These are phyloP conservation scores for Conticribra guillardii DNA, from an alignment of 108 stramenopile species.

Conservation along the genomic window DNA sequence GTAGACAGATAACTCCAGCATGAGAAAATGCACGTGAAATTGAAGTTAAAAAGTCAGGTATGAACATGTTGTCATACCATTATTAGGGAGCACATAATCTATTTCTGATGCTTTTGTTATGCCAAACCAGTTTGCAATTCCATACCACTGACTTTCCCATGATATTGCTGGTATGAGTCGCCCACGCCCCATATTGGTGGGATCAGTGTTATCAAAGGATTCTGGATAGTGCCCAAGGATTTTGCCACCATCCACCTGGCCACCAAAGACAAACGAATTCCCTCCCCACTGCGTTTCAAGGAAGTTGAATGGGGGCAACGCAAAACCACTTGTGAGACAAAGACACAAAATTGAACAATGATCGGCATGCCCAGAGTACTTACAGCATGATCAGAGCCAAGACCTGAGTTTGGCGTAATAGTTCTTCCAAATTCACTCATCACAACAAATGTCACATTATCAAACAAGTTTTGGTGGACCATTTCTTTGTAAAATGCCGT, in stretches of 20 bases:
- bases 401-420: constrained; percentile 26
- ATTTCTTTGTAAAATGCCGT: constrained; percentile 52
- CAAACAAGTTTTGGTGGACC: constrained; percentile 39
- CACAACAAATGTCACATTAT: constrained; percentile 46
- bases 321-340: neutral
- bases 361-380: constrained; percentile 3
- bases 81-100: constrained; percentile 19
- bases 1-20: neutral
- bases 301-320: neutral
- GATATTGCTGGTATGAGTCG: constrained; percentile 68
- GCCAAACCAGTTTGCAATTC: constrained; percentile 26
- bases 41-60: neutral
- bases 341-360: neutral
- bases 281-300: constrained; percentile 52
- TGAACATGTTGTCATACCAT: constrained; percentile 1
- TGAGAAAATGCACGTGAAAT: neutral
- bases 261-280: constrained; percentile 48
- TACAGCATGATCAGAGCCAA: constrained; percentile 69
- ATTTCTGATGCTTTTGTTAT: constrained; percentile 8
- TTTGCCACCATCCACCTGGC: constrained; percentile 20
- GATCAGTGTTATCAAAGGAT: constrained; percentile 17
- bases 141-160: constrained; percentile 72
- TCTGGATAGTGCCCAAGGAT: constrained; percentile 50
- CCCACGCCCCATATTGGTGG: constrained; percentile 9
- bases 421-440: constrained; percentile 64